Evolutionary conservation across 345 rosid species (phyloP), one percentile per base, ranked within the genome.

Genomic region (Pistacia integerrima): DNA sequence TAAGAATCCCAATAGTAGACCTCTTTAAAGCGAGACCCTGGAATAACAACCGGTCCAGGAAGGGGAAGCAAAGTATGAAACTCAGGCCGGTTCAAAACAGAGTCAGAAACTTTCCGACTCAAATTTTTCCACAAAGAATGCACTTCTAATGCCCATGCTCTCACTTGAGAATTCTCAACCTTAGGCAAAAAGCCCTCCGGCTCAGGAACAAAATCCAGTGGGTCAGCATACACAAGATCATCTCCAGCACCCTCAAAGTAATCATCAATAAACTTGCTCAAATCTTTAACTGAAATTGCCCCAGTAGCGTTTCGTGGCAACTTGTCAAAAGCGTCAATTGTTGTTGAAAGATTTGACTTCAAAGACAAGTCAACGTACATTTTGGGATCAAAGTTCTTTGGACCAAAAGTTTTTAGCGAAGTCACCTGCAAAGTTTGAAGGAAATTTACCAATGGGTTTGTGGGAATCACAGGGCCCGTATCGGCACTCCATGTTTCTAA

Each of bases 1-100:
- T 92, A 91, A 64, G 97, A 93, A 83, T 96, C 99, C 98, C 99
- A 93, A 77, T 93, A 93, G 79, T 90, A 91, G n/a, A 92, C 94
- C 83, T 93, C 98, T 62, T 88, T 76, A 67, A 96, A 96, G 61
- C 99, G 86, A 20, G 97, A 92, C 9, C 99, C 99, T 20, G 98
- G 97, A 18, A 96, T 76, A 2, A 96, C 70, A 54, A 84, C 84
- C 58, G 89, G 83, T 77, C 78, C 84, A 14, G 98, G 95, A 85
- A 96, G 81, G 46, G 93, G 91, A 46, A 96, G 88, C 82, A 96
- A 76, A 70, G 97, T 93, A 76, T 96, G 97, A 67, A 79, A 75
- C 5, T 89, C 92, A 2, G 95, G 90, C 13, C 62, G 82, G 69
- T 85, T 79, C 56, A 17, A 74, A 1, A 91, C 95, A 2, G 88